phyloP scores from a whole-genome alignment of 257 asterid genomes.

The Nyctanthes arbortristis region DNA sequence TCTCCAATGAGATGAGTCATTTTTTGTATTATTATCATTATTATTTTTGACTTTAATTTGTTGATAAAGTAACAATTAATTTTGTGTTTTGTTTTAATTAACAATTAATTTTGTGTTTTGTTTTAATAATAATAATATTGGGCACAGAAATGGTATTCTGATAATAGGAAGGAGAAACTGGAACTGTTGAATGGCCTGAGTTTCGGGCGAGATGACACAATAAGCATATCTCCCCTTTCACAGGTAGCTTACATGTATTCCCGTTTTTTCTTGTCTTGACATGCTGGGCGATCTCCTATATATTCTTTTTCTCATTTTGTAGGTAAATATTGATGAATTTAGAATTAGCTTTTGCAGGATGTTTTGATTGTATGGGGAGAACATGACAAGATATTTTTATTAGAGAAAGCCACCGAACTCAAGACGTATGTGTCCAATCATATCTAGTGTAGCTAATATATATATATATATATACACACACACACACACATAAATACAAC shows the following conservation, averaged over 20 bases:
- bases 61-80: too few species aligned
- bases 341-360: conserved; percentile 47
- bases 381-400: conserved; percentile 56
- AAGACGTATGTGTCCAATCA: conserved; percentile 53
- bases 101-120: too few species aligned
- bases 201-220: conserved; percentile 45
- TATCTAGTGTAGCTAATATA: too few species aligned
- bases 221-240: conserved; percentile 43
- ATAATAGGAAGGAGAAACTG: conserved; percentile 65
- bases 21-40: too few species aligned
- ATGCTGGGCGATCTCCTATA: too few species aligned
- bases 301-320: neutral
- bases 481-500: too few species aligned
- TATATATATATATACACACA: too few species aligned
- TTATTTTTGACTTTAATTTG: too few species aligned
- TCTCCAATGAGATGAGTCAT: too few species aligned
- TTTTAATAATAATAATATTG: too few species aligned
- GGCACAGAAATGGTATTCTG: conserved; percentile 56
- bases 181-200: conserved; percentile 67
- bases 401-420: conserved; percentile 66
- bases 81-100: too few species aligned
- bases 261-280: too few species aligned
- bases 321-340: neutral
- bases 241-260: conserved; percentile 37
- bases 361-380: conserved; percentile 91